These are phyloP conservation scores for Candida sp. DNA, from an alignment of 1,139 yeast species.

Conservation along the genomic window DNA sequence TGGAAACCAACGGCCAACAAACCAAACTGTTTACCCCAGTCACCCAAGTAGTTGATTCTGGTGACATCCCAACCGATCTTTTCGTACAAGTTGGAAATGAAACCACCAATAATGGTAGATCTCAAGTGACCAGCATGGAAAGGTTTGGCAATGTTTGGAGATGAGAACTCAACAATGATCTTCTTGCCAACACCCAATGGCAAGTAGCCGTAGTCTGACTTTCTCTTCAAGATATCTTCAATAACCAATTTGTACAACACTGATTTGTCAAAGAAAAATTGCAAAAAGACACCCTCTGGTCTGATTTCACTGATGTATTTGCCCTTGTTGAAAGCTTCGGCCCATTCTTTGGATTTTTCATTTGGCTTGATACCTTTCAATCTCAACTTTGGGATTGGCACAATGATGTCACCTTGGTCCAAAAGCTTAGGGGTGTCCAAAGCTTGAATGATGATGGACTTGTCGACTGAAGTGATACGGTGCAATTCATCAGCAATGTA, in stretches of 20 bases:
- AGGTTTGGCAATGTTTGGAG: constrained; percentile 99
- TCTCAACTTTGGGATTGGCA: constrained; percentile 94
- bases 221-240: constrained; percentile 69
- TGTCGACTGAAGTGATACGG: constrained; percentile 72
- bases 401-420: constrained; percentile 92
- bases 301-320: constrained; percentile 70
- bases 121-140: constrained; percentile 99
- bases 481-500: constrained; percentile 84
- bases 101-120: constrained; percentile 99
- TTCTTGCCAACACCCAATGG: constrained; percentile 79
- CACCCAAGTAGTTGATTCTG: constrained; percentile 95
- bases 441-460: constrained; percentile 75
- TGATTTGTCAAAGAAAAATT: constrained; percentile 77
- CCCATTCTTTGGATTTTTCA: constrained; percentile 86
- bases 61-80: constrained; percentile 88
- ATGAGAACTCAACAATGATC: constrained; percentile 86
- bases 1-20: constrained; percentile 91
- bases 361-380: constrained; percentile 86
- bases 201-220: constrained; percentile 69
- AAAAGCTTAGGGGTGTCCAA: constrained; percentile 86
- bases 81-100: constrained; percentile 87
- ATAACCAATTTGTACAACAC: constrained; percentile 71
- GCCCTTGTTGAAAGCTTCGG: constrained; percentile 68
- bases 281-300: constrained; percentile 92
- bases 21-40: constrained; percentile 99